phyloP scores from a whole-genome alignment of 2,329 filamentous ascomycete species.

The Fusarium redolens region DNA sequence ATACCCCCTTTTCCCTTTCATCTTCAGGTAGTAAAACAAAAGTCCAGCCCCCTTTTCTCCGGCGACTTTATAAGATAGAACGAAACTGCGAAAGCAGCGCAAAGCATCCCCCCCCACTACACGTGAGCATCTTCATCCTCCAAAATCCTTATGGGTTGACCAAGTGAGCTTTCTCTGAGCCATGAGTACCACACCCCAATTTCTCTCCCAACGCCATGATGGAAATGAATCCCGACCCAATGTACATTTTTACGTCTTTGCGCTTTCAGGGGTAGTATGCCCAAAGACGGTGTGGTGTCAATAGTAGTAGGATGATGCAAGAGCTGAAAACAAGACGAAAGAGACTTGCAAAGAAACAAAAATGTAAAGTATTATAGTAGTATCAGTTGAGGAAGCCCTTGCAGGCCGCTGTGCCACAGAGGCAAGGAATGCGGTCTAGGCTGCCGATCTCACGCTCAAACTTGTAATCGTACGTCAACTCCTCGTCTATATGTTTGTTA shows the following conservation, averaged over 20 bases:
- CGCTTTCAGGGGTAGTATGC: slow-evolving; percentile 4
- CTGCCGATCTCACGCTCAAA: slow-evolving; percentile 98
- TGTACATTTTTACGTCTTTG: slow-evolving; percentile 25
- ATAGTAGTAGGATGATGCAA: slow-evolving; percentile 9
- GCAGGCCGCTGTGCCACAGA: slow-evolving; percentile 94
- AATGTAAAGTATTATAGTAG: slow-evolving; percentile 29
- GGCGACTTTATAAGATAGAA: slow-evolving; percentile 2
- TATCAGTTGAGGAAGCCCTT: slow-evolving; percentile 97
- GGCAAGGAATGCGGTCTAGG: slow-evolving; percentile 94
- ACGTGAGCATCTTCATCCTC: background rate
- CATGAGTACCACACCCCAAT: background rate
- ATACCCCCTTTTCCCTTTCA: slow-evolving; percentile 7
- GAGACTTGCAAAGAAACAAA: slow-evolving; percentile 17
- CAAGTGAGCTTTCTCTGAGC: slow-evolving; percentile 18
- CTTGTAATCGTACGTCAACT: slow-evolving; percentile 99
- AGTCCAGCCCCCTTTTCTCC: slow-evolving; percentile 13
- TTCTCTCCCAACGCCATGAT: slow-evolving; percentile 36
- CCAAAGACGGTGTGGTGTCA: slow-evolving; percentile 1
- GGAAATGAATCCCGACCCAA: slow-evolving; percentile 33
- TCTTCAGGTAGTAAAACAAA: slow-evolving; percentile 23
- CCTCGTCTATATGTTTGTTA: slow-evolving; percentile 76
- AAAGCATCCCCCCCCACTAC: background rate
- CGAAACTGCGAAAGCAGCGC: slow-evolving; percentile 1
- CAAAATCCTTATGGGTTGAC: slow-evolving; percentile 15
- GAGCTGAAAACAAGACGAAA: background rate